Evolutionary conservation across 495 filamentous ascomycete genomes (phyloP).

Genomic region (Chaetomium cochliodes): DNA sequence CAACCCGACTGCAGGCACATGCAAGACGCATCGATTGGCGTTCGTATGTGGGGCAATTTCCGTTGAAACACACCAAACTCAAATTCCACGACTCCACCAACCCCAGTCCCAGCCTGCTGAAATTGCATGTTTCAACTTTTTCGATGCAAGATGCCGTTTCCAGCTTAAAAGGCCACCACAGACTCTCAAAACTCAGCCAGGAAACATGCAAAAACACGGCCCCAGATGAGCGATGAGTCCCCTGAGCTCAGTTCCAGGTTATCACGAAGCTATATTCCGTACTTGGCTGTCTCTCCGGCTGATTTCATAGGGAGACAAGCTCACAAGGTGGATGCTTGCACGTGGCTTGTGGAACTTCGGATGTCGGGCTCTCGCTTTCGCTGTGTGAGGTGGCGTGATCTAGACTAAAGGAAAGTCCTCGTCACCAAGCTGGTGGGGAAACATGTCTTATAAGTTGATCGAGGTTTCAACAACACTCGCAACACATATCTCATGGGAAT

Average conservation of each 20-base stretch:
- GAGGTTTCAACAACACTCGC: neutral
- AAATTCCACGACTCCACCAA: neutral
- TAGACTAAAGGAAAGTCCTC: neutral
- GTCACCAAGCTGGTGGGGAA: neutral
- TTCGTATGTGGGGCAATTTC: neutral
- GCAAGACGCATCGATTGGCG: neutral
- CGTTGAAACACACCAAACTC: constrained; percentile 10
- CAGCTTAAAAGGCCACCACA: neutral
- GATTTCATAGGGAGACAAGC: no score
- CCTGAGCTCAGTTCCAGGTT: no score
- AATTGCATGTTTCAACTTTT: constrained; percentile 7
- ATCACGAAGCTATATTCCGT: neutral
- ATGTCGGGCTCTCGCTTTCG: neutral
- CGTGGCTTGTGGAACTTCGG: constrained; percentile 19
- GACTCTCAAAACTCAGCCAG: neutral
- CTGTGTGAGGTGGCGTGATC: neutral
- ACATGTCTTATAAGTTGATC: neutral
- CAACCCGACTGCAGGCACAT: neutral
- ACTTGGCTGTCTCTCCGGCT: neutral
- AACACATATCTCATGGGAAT: neutral
- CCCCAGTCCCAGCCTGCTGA: neutral
- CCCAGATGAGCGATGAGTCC: neutral
- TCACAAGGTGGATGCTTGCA: constrained; percentile 4
- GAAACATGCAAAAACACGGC: neutral
- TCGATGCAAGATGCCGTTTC: neutral